Evolutionary conservation across 805 yeast species (phyloP).

Genomic region (Candida maris): DNA sequence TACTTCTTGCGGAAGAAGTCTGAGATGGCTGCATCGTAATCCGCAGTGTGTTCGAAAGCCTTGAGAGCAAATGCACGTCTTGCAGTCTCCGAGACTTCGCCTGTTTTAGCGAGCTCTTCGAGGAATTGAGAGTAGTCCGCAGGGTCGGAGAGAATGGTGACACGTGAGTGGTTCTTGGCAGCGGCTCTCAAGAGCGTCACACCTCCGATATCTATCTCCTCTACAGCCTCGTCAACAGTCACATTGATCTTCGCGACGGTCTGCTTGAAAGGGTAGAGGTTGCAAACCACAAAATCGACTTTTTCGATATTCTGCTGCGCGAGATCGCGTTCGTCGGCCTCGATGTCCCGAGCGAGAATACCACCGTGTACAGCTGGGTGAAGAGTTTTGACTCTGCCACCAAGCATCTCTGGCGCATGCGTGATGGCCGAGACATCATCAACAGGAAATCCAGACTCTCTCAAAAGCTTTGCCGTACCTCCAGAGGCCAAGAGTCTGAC

Average conservation of each 20-base stretch:
- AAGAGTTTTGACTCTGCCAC: constrained; percentile 96
- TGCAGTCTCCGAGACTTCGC: constrained; percentile 67
- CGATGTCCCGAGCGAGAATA: constrained; percentile 90
- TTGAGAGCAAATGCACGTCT: constrained; percentile 86
- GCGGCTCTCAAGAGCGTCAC: constrained; percentile 97
- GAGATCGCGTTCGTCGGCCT: constrained; percentile 85
- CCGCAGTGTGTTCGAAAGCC: constrained; percentile 98
- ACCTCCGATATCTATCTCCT: constrained; percentile 98
- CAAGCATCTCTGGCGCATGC: constrained; percentile 98
- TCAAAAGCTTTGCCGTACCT: constrained; percentile 90
- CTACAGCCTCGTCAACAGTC: constrained; percentile 95
- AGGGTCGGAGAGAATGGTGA: constrained; percentile 93
- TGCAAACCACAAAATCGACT: constrained; percentile 96
- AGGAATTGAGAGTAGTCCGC: constrained; percentile 84
- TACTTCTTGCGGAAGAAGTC: constrained; percentile 98
- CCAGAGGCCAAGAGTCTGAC: constrained; percentile 96
- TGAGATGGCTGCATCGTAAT: constrained; percentile 91
- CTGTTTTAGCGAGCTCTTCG: constrained; percentile 62
- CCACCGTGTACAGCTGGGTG: constrained; percentile 99
- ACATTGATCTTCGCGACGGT: constrained; percentile 94
- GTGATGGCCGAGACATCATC: constrained; percentile 94
- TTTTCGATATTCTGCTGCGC: constrained; percentile 87
- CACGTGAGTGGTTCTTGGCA: constrained; percentile 96
- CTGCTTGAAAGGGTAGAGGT: constrained; percentile 96
- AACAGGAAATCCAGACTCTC: constrained; percentile 98